Evolutionary conservation across 352 stramenopile genomes (phyloP).

Genomic region (Pythium sp.): DNA sequence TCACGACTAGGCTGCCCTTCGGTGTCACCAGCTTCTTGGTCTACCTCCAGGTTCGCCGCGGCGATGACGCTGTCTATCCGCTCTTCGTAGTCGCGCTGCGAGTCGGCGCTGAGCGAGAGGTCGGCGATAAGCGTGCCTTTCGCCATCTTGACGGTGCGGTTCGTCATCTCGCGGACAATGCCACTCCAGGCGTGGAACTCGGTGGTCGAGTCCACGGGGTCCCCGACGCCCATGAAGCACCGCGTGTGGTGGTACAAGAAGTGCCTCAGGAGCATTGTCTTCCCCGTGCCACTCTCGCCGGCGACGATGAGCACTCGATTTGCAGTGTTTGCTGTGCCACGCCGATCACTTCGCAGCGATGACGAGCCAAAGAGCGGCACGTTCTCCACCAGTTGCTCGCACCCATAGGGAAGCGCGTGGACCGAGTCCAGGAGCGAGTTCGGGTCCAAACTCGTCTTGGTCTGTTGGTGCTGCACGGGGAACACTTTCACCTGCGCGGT

Average conservation of each 20-base stretch:
- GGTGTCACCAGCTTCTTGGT: not conserved
- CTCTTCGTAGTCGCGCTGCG: not conserved
- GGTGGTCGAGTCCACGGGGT: constrained; percentile 52
- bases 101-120: constrained; percentile 1
- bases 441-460: constrained; percentile 32
- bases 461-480: constrained; percentile 33
- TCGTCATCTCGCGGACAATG: constrained; percentile 43
- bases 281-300: constrained; percentile 57
- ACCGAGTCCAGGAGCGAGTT: constrained; percentile 29
- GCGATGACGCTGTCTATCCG: not conserved
- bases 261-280: constrained; percentile 65
- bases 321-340: not conserved
- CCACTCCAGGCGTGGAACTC: constrained; percentile 60
- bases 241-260: constrained; percentile 44
- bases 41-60: not conserved
- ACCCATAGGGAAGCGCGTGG: constrained; percentile 43
- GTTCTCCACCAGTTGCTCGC: constrained; percentile 41
- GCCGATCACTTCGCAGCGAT: constrained; percentile 12
- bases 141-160: constrained; percentile 29
- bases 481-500: constrained; percentile 41
- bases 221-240: constrained; percentile 53
- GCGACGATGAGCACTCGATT: constrained; percentile 56
- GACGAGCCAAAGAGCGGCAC: constrained; percentile 46
- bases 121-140: not conserved
- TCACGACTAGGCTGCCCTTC: too few relatives aligned